Evolutionary conservation across 352 stramenopile species (phyloP).

Genomic region (Phytophthora vignae): DNA sequence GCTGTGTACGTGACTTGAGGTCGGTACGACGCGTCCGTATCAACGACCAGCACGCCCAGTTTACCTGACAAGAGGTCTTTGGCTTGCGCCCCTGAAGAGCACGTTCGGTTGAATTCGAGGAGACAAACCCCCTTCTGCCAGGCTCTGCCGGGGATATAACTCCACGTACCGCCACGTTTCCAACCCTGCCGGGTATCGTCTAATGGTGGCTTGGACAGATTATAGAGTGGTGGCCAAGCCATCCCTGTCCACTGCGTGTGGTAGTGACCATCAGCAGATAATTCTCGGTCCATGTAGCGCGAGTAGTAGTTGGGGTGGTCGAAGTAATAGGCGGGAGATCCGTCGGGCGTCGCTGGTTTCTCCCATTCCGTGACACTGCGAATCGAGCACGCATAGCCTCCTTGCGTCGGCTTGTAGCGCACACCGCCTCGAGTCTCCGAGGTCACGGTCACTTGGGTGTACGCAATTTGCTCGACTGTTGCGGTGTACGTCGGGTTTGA

Average conservation of each 20-base stretch:
- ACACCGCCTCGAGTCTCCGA: slow-evolving; percentile 48
- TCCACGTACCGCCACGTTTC: slow-evolving; percentile 86
- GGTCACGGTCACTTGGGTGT: slow-evolving; percentile 51
- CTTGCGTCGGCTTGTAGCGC: slow-evolving; percentile 83
- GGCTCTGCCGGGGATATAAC: slow-evolving; percentile 49
- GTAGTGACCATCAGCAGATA: slow-evolving; percentile 79
- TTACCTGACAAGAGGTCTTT: slow-evolving; percentile 48
- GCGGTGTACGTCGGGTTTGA: slow-evolving; percentile 73
- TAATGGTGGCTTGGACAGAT: slow-evolving; percentile 76
- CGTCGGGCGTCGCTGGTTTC: slow-evolving; percentile 70
- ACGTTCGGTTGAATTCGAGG: slow-evolving; percentile 92
- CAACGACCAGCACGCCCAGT: slow-evolving; percentile 68
- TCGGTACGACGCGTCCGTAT: slow-evolving; percentile 94
- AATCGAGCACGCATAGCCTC: slow-evolving; percentile 95
- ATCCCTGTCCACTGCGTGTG: slow-evolving; percentile 93
- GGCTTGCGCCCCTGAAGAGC: slow-evolving; percentile 41
- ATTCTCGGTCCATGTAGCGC: slow-evolving; percentile 93
- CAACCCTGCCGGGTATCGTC: slow-evolving; percentile 95
- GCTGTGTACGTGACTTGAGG: slow-evolving; percentile 83
- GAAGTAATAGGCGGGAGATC: slow-evolving; percentile 81
- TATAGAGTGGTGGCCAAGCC: slow-evolving; percentile 93
- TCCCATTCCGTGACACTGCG: slow-evolving; percentile 96
- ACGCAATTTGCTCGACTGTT: slow-evolving; percentile 64
- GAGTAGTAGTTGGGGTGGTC: slow-evolving; percentile 98
- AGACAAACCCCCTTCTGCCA: slow-evolving; percentile 97